Evolutionary conservation across 1,139 yeast genomes (phyloP).

Genomic region (Blastobotrys petasosporus): DNA sequence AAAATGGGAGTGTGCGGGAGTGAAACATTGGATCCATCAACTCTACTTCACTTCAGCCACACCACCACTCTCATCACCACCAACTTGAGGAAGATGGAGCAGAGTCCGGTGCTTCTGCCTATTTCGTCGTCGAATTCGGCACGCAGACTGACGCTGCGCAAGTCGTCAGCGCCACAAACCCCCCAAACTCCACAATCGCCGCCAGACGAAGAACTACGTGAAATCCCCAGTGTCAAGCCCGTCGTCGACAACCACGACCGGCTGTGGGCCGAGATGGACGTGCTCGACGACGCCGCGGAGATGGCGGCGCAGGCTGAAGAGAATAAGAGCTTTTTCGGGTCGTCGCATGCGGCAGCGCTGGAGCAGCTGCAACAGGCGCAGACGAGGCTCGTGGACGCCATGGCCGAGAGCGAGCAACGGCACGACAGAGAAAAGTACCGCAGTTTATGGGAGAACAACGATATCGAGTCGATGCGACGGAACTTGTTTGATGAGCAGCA

Average conservation of each 20-base stretch:
- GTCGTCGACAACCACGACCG: slow-evolving; percentile 49
- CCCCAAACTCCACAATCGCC: background rate
- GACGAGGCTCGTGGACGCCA: slow-evolving; percentile 49
- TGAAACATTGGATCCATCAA: background rate
- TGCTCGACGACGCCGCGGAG: slow-evolving; percentile 69
- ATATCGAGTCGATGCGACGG: slow-evolving; percentile 30
- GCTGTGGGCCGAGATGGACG: slow-evolving; percentile 85
- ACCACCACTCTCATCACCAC: background rate
- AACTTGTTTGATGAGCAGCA: slow-evolving; percentile 42
- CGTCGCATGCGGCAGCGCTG: slow-evolving; percentile 52
- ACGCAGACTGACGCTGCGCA: background rate
- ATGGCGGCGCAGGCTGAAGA: slow-evolving; percentile 53
- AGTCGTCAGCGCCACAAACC: slow-evolving; percentile 6
- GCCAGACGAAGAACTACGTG: background rate
- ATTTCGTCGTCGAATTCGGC: slow-evolving; percentile 1
- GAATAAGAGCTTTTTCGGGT: slow-evolving; percentile 58
- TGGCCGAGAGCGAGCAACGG: slow-evolving; percentile 37
- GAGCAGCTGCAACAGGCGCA: slow-evolving; percentile 55
- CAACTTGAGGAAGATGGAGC: background rate
- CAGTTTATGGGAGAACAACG: slow-evolving; percentile 32
- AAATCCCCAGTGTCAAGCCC: slow-evolving; percentile 31
- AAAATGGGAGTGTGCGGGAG: background rate
- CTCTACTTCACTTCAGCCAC: background rate
- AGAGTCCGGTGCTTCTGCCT: background rate
- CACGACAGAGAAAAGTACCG: slow-evolving; percentile 25